A percentile compares a stretch with the other conserved stretches of the same genome.
phyloP scores from a whole-genome alignment of 176 grass and related monocot genomes.

The Typha latifolia region DNA sequence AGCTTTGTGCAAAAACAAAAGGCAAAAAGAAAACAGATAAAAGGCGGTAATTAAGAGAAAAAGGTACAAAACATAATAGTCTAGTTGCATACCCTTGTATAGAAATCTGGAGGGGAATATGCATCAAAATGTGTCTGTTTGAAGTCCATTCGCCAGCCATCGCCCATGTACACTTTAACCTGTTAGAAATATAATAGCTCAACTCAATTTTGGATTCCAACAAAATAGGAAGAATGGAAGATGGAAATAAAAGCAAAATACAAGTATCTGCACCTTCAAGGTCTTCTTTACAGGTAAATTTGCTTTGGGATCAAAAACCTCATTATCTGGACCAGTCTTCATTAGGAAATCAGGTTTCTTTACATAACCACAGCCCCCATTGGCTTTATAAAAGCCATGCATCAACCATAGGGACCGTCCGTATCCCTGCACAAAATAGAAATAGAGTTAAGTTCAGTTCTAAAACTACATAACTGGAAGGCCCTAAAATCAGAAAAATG shows the following conservation, averaged over 20 bases:
- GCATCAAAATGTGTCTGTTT: constrained; percentile 5
- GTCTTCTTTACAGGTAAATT: constrained; percentile 72
- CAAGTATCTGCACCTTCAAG: not conserved
- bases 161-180: constrained; percentile 9
- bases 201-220: not conserved
- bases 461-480: not conserved
- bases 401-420: constrained; percentile 95
- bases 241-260: not conserved
- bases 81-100: constrained; percentile 1
- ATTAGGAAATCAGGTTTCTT: constrained; percentile 93
- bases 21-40: not conserved
- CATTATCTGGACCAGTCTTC: constrained; percentile 55
- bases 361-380: constrained; percentile 80
- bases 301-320: constrained; percentile 73
- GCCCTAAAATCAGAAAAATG: not conserved
- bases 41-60: not conserved
- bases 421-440: constrained; percentile 46
- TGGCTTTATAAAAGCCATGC: constrained; percentile 85
- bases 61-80: not conserved
- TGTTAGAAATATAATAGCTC: not conserved
- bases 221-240: not conserved
- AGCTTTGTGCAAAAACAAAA: no score
- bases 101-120: constrained; percentile 9
- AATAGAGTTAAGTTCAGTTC: not conserved
- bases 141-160: constrained; percentile 8